These are phyloP conservation scores for Mycena capillaripes DNA, from an alignment of 768 basidiomycete genomes.

Conservation along the genomic window DNA sequence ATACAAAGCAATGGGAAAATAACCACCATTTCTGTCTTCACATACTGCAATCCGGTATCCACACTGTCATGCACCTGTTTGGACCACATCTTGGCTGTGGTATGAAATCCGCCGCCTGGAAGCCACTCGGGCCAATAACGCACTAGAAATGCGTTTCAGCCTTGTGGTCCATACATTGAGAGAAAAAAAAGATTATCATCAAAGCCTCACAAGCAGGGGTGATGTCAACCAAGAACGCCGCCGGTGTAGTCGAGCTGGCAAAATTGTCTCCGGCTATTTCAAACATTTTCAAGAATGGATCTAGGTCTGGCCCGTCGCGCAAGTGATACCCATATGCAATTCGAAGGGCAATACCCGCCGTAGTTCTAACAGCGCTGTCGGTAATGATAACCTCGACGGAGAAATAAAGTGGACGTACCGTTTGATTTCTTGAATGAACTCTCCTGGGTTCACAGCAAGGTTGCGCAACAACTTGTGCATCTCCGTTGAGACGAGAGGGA, in stretches of 20 bases:
- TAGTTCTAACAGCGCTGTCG: background rate
- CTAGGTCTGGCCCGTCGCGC: background rate
- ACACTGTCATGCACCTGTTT: background rate
- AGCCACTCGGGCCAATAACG: background rate
- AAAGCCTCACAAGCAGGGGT: constrained; percentile 10
- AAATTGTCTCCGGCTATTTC: constrained; percentile 1
- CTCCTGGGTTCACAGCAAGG: background rate
- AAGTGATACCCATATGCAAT: constrained; percentile 25
- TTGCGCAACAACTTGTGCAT: background rate
- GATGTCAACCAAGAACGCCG: constrained; percentile 13
- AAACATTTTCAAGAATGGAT: constrained; percentile 12
- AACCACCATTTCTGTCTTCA: constrained; percentile 1
- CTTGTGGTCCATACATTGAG: background rate
- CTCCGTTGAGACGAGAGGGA: constrained; percentile 4
- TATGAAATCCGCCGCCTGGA: background rate
- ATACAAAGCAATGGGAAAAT: background rate
- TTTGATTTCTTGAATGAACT: background rate
- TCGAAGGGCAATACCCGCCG: constrained; percentile 3
- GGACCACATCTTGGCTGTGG: background rate
- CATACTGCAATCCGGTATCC: background rate
- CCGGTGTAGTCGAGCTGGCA: background rate
- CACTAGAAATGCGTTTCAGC: background rate
- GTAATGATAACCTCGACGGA: background rate
- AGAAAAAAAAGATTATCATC: too few species aligned
- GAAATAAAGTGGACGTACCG: background rate